Conservation (phyloP, 805 yeast species). For the Suhomyces sp. region DNA sequence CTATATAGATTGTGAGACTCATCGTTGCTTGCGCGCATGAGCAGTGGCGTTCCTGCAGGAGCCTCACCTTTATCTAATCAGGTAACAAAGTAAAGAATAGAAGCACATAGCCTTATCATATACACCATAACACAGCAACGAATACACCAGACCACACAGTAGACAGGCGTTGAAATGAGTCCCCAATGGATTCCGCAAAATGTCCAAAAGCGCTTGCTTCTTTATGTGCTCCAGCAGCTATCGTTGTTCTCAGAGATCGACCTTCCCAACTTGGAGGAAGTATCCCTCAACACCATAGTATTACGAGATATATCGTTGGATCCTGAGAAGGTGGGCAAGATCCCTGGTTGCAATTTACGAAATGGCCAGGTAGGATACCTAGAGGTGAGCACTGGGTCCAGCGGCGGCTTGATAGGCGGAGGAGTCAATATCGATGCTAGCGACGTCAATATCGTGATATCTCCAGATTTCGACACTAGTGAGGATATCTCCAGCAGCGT, state of each 20-base stretch:
- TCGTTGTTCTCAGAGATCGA: conserved; percentile 80
- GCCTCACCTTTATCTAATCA: conserved; percentile 1
- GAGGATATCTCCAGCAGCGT: conserved; percentile 29
- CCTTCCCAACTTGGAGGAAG: conserved; percentile 71
- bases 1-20: background rate
- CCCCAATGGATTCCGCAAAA: conserved; percentile 78
- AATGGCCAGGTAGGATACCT: conserved; percentile 58
- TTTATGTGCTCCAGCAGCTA: conserved; percentile 76
- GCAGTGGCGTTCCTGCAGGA: background rate
- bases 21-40: background rate
- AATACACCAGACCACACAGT: background rate
- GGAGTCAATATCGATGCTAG: conserved; percentile 63
- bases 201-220: conserved; percentile 75
- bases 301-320: conserved; percentile 64
- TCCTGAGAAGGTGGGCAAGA: conserved; percentile 58
- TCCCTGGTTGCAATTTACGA: conserved; percentile 63
- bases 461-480: conserved; percentile 32
- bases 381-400: conserved; percentile 37
- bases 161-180: background rate
- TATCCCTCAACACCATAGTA: conserved; percentile 57
- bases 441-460: conserved; percentile 47
- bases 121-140: no score
- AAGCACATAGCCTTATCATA: background rate
- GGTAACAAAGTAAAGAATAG: background rate
- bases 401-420: conserved; percentile 66